Evolutionary conservation across 768 basidiomycete genomes (phyloP), one percentile per base, ranked within the genome.

Genomic region (Hypholoma fasciculare): DNA sequence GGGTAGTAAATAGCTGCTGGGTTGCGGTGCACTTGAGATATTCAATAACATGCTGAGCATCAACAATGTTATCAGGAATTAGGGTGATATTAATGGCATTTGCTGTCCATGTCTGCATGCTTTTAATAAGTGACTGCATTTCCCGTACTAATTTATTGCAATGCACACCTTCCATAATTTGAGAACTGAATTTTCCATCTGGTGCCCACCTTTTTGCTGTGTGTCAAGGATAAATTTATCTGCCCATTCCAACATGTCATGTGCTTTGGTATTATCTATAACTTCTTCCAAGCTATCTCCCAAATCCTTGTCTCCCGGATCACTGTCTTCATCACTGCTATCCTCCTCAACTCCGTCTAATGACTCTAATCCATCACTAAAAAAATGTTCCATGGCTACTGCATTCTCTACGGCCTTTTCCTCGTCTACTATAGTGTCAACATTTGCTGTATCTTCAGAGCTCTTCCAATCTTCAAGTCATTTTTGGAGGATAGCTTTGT

Each of bases 1-100:
- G 13, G 23, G 26, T 43, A 27, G 12, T 54, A 26, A 54, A 51
- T 17, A 61, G 30, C 44, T 53, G 42, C 13, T 43, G 55, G 1
- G 56, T 61, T n/a, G 60, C 60, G 5, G 49, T 56, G n/a, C 52
- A 54, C 38, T 61, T 61, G 17, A 61, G 52, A 20, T 58, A 61
- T 38, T 61, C 40, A 49, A 61, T 57, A 13, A 53, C 48, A 34
- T 61, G 56, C 13, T 57, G 37, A 14, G 55, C 54, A 38, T 56
- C 60, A 40, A 61, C 40, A 38, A 57, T 57, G 11, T 43, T 43
- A 43, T 61, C 55, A 1, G 56, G 56, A 2, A 61, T 52, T 36
- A 14, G 12, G 7, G 52, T 46, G 0, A 36, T 19, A 44, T 54
- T 46, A 7, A 54, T 16, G 17, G 52, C 42, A 7, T 16, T 30